These are phyloP conservation scores for Aeschynomene evenia DNA, from an alignment of 306 rosid species.

Conservation along the genomic window DNA sequence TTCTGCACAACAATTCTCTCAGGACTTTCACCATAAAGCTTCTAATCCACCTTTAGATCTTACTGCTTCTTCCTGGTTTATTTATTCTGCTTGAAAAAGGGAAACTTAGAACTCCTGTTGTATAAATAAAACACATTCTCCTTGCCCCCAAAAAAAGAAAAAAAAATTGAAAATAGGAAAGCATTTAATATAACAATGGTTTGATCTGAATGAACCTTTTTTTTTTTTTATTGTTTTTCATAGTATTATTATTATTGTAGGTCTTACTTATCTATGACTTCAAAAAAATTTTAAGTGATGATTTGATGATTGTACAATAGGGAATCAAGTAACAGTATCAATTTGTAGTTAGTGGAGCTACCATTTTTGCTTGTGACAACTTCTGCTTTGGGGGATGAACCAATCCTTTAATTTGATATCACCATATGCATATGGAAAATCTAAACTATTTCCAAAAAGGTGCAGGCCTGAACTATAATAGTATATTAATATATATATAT, in stretches of 20 bases:
- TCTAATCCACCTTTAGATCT: constrained; percentile 33
- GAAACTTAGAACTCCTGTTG: constrained; percentile 39
- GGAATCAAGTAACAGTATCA: neutral
- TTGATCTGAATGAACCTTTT: constrained; percentile 27
- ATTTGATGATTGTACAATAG: neutral
- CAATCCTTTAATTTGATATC: neutral
- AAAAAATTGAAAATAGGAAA: constrained; percentile 30
- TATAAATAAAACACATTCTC: constrained; percentile 42
- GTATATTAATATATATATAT: too few species aligned
- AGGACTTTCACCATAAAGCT: constrained; percentile 35
- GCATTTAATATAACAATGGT: constrained; percentile 36
- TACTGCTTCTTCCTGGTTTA: constrained; percentile 32
- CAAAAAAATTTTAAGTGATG: constrained; percentile 21
- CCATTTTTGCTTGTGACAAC: neutral
- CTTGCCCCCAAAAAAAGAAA: constrained; percentile 15
- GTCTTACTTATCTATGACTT: constrained; percentile 3
- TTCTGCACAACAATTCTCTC: constrained; percentile 26
- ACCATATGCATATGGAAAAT: neutral
- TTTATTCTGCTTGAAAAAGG: constrained; percentile 32
- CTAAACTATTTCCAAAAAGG: neutral
- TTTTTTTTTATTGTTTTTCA: constrained; percentile 32
- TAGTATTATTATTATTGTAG: constrained; percentile 14
- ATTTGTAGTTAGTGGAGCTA: neutral
- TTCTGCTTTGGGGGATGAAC: neutral
- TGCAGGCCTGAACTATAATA: neutral